Percentiles rank a stretch among this genome's conserved stretches.
Conservation (phyloP, 345 rosid genomes). For the Melastoma malabathricum region DNA sequence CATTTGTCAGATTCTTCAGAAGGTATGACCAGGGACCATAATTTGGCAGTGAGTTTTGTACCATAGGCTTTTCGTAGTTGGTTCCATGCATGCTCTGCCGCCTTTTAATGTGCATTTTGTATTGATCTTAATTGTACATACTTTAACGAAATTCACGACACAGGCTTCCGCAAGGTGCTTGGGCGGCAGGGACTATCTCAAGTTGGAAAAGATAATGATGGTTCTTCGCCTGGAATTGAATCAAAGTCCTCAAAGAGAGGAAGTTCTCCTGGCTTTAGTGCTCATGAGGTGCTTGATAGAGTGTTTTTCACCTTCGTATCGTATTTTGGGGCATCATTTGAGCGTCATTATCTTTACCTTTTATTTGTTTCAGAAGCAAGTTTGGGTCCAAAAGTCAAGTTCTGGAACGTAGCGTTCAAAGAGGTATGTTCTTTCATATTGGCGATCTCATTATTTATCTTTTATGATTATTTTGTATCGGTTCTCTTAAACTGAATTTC, state of each 20-base stretch:
- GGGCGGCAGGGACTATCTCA: conserved; percentile 26
- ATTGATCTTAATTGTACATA: no score
- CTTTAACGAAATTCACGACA: not conserved
- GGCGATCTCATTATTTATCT: no score
- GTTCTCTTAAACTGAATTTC: no score
- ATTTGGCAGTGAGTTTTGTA: not conserved
- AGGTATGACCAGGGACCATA: conserved; percentile 14
- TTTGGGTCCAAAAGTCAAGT: conserved; percentile 57
- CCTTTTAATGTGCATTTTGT: no score
- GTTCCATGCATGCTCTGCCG: no score
- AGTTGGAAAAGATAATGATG: conserved; percentile 27
- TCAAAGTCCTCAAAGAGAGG: conserved; percentile 30
- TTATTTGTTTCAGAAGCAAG: conserved; percentile 33
- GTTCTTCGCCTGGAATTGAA: conserved; percentile 12
- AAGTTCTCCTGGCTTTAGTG: conserved; percentile 21
- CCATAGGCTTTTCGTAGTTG: no score
- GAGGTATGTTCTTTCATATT: not conserved
- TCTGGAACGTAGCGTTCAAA: conserved; percentile 24
- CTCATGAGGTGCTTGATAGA: conserved; percentile 20
- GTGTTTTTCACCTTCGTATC: not conserved
- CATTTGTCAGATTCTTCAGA: conserved; percentile 15
- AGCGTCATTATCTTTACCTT: no score
- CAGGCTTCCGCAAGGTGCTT: conserved; percentile 31
- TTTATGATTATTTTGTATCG: no score
- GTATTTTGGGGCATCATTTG: no score